phyloP scores from a whole-genome alignment of 2,329 filamentous ascomycete genomes.

The Sphaerulina vaccinii region DNA sequence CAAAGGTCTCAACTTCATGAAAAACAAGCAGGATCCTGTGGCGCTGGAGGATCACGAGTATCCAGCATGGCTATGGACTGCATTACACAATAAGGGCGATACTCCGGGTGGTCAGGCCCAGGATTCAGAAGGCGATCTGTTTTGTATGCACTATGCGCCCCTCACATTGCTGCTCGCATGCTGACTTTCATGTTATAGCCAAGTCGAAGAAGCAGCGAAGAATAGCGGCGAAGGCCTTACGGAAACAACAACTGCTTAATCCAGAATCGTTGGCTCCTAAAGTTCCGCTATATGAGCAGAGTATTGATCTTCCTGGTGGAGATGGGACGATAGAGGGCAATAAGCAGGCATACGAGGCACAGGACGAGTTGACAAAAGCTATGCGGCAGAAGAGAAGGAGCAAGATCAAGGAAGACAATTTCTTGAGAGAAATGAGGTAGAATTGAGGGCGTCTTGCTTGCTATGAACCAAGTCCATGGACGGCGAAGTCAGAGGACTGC shows the following conservation, averaged over 20 bases:
- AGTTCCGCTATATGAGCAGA: constrained; percentile 74
- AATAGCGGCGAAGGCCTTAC: constrained; percentile 65
- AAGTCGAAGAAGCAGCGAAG: constrained; percentile 82
- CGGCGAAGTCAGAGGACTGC: too few species aligned
- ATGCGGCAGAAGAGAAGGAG: constrained; percentile 73
- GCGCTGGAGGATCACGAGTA: constrained; percentile 74
- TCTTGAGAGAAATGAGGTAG: constrained; percentile 71
- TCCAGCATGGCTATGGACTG: constrained; percentile 76
- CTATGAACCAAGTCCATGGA: too few species aligned
- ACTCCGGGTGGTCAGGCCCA: constrained; percentile 49
- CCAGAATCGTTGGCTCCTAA: constrained; percentile 61
- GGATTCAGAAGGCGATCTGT: constrained; percentile 67
- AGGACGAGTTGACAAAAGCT: constrained; percentile 65
- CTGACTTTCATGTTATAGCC: constrained; percentile 47
- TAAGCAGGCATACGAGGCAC: constrained; percentile 48
- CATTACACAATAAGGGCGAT: constrained; percentile 56
- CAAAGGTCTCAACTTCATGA: constrained; percentile 73
- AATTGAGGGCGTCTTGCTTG: too few species aligned
- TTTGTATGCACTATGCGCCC: constrained; percentile 60
- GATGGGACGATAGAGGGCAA: constrained; percentile 51
- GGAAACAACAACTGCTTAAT: constrained; percentile 64
- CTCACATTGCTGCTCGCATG: neutral
- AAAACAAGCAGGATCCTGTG: constrained; percentile 69
- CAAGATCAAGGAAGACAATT: constrained; percentile 81
- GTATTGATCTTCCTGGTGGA: constrained; percentile 65